Evolutionary conservation across 306 rosid species (phyloP), one percentile per base, ranked within the genome.

Genomic region (Gillenia trifoliata): DNA sequence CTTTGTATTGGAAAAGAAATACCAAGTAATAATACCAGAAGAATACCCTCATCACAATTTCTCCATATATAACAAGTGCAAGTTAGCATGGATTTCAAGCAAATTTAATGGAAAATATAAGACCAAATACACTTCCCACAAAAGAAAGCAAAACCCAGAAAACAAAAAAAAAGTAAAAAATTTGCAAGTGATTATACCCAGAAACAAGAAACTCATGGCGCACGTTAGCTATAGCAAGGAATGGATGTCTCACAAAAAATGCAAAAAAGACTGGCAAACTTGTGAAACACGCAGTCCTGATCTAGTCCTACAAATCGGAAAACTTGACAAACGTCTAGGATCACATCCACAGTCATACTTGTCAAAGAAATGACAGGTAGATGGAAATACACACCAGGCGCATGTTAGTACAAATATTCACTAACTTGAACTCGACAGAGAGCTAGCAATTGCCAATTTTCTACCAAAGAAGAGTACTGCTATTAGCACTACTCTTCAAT

Each of bases 71-170:
- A 38, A 34, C 17, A 74, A 68, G 54, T 83, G 65, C 76, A 69
- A 73, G 70, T 62, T 23, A 40, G 75, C 83, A 77, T 82, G 56
- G 80, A 69, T 76, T 85, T 76, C 82, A 81, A 65, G 76, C 77
- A 26, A 29, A 20, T 26, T 70, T 63, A 23, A 33, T 79, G 64
- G 70, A 66, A 80, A 64, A 78, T 68, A 34, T 13, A 33, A 26
- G 69, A 64, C 17, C 40, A 16, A 62, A 22, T 59, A 34, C 26
- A 52, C 66, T 38, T 38, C 19, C 63, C 6, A 11, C 1, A 23
- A 52, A 36, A 20, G 10, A 1, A 31, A 75, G 33, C 34, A 69
- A 73, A 74, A 69, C 60, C 19, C 10, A 31, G 26, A 20, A 3
- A n/a, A 17, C 54, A 11, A 11, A 43, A 66, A 43, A 66, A 15